Evolutionary conservation across 2,329 filamentous ascomycete genomes (phyloP), one percentile per base, ranked within the genome.

Genomic region (Karstenula rhodostoma): DNA sequence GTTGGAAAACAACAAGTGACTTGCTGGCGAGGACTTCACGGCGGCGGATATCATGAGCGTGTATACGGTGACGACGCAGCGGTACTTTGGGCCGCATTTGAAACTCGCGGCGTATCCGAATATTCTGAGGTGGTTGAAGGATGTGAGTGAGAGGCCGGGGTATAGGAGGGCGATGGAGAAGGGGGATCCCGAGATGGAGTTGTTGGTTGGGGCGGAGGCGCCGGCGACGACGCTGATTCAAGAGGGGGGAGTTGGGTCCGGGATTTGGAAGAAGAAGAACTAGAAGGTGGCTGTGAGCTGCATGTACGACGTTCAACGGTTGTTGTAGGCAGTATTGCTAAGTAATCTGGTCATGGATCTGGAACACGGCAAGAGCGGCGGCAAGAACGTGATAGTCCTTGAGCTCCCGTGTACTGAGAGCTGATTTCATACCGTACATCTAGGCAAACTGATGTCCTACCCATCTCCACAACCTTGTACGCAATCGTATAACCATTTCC

Each of bases 41-140:
- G 86, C 80, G 1, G 89, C 88, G 0, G 89, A 91, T 74, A 79
- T 89, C 53, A 89, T 90, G 86, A 77, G 76, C 10, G 80, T 89
- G 0, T 89, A 85, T 63, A 77, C 80, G 5, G 73, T 90, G n/a
- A 89, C 87, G 0, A 89, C 86, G 1, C 81, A 85, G 78, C 78
- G 88, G 19, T 79, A 80, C 47, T 88, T 84, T 65, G 70, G 70
- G 4, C 67, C 67, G 27, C 42, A 59, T 13, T 49, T 67, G 6
- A 63, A 63, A 23, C 65, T 62, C 51, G 52, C 60, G 37, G 49
- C 59, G 2, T 70, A 64, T 29, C 57, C 64, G 23, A 65, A 70
- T 53, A 65, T 68, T 51, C 33, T 69, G 32, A 53, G 64, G n/a
- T 69, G 62, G 52, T 25, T 69, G 55, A 56, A 51, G 33, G 62